These are phyloP conservation scores for Biancaea sappan DNA, from an alignment of 306 rosid genomes.

Conservation along the genomic window DNA sequence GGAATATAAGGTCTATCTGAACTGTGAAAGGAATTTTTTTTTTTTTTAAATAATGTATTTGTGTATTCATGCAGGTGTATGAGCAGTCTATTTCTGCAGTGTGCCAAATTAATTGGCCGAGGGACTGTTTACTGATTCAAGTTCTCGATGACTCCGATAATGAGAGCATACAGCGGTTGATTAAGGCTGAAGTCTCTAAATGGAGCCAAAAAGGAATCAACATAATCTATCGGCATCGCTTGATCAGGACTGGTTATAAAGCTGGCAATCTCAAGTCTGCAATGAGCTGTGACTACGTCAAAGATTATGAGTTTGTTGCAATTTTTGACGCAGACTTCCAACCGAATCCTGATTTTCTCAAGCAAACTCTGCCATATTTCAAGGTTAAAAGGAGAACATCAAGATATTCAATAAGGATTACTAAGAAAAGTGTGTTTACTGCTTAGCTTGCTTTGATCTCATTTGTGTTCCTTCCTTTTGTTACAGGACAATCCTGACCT, in stretches of 20 bases:
- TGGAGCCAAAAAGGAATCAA: slow-evolving; percentile 88
- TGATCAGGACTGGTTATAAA: slow-evolving; percentile 86
- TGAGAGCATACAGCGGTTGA: slow-evolving; percentile 79
- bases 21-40: slow-evolving; percentile 12
- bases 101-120: slow-evolving; percentile 92
- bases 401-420: slow-evolving; percentile 7
- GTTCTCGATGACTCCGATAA: slow-evolving; percentile 92
- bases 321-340: slow-evolving; percentile 97
- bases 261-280: slow-evolving; percentile 99
- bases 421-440: slow-evolving; percentile 16
- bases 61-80: slow-evolving; percentile 68
- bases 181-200: slow-evolving; percentile 71
- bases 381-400: slow-evolving; percentile 56
- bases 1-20: too few species aligned
- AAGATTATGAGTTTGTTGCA: slow-evolving; percentile 87
- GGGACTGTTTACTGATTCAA: slow-evolving; percentile 82
- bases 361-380: slow-evolving; percentile 83
- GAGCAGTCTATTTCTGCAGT: slow-evolving; percentile 95
- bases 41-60: too few species aligned
- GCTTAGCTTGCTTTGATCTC: slow-evolving; percentile 30
- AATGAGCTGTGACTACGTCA: slow-evolving; percentile 87
- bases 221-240: slow-evolving; percentile 84
- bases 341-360: slow-evolving; percentile 94
- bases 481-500: slow-evolving; percentile 81
- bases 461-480: background rate